A percentile compares a stretch with the other conserved stretches of the same genome.
phyloP scores from a whole-genome alignment of 2,329 filamentous ascomycete genomes.

The Cytospora mali region DNA sequence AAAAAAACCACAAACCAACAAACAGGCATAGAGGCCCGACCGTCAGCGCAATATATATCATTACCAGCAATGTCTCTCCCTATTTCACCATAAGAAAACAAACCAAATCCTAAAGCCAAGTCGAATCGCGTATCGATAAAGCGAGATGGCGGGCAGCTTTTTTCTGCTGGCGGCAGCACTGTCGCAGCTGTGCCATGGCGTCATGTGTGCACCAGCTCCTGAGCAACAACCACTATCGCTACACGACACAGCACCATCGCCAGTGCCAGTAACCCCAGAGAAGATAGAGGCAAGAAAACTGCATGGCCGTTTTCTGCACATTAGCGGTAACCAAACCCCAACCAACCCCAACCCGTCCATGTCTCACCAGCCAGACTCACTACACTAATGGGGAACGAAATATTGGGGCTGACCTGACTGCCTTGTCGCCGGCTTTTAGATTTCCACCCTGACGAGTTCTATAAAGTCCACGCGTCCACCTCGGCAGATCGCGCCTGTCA shows the following conservation, averaged over 20 bases:
- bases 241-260: slow-evolving; percentile 13
- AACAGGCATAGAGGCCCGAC: neutral
- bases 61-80: neutral
- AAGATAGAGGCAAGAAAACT: slow-evolving; percentile 48
- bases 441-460: slow-evolving; percentile 88
- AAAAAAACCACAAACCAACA: neutral
- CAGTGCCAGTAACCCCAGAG: slow-evolving; percentile 26
- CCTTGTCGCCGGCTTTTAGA: slow-evolving; percentile 56
- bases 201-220: slow-evolving; percentile 35
- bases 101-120: neutral
- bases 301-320: slow-evolving; percentile 80
- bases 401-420: slow-evolving; percentile 13
- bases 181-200: slow-evolving; percentile 37
- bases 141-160: slow-evolving; percentile 18
- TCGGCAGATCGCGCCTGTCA: slow-evolving; percentile 75
- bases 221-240: slow-evolving; percentile 5
- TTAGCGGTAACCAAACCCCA: slow-evolving; percentile 66
- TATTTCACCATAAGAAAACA: neutral
- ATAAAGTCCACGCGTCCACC: slow-evolving; percentile 76
- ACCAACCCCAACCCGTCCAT: slow-evolving; percentile 19
- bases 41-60: neutral
- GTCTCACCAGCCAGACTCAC: slow-evolving; percentile 23
- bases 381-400: neutral
- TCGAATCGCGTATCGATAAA: neutral
- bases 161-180: slow-evolving; percentile 30